Conservation (phyloP, 169 alveolate species). For the Plasmodium blacklocki region DNA sequence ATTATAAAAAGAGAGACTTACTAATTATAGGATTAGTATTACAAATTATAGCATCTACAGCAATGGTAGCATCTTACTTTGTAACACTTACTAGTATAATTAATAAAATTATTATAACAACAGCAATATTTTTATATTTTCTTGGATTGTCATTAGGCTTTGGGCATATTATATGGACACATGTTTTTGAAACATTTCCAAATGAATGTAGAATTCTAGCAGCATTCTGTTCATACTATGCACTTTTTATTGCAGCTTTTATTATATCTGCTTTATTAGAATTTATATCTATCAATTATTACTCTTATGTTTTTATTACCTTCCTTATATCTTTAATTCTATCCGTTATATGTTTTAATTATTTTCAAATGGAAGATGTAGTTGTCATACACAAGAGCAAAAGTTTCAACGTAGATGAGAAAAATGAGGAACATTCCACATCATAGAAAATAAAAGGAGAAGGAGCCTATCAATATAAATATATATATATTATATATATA, state of each 20-base stretch:
- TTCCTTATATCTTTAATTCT: constrained; percentile 10
- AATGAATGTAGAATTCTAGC: constrained; percentile 46
- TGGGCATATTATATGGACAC: constrained; percentile 70
- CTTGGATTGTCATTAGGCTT: constrained; percentile 65
- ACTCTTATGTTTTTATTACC: constrained; percentile 30
- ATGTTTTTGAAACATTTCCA: constrained; percentile 40
- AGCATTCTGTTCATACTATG: constrained; percentile 28
- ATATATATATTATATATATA: not conserved
- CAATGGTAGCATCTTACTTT: constrained; percentile 18
- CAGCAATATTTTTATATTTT: constrained; percentile 1
- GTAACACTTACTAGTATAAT: not conserved
- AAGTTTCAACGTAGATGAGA: not conserved
- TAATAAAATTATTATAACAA: constrained; percentile 23
- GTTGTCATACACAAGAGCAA: not conserved
- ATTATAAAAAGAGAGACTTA: constrained; percentile 9
- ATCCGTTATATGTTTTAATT: constrained; percentile 20
- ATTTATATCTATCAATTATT: not conserved
- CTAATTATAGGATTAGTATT: constrained; percentile 21
- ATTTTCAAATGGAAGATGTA: constrained; percentile 2
- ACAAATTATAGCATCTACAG: constrained; percentile 18
- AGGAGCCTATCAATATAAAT: not conserved
- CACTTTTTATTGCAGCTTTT: constrained; percentile 49
- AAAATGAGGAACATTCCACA: no score
- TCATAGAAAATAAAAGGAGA: no score
- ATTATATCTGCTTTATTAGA: constrained; percentile 27